phyloP scores from a whole-genome alignment of 2,329 filamentous ascomycete species.

The Colletotrichum ledebouriae region DNA sequence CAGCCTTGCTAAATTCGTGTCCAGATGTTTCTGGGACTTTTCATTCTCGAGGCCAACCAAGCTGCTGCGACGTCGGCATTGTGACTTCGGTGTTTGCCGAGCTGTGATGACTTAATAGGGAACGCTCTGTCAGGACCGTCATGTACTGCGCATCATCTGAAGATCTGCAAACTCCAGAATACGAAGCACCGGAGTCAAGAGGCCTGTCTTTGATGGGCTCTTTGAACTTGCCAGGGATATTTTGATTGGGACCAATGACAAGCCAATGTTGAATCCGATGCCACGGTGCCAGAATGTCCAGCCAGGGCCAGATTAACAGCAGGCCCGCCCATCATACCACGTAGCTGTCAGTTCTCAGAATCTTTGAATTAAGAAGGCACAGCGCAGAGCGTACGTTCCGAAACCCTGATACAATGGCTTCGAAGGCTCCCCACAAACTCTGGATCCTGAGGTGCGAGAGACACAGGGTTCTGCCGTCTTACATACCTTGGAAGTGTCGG shows the following conservation, averaged over 20 bases:
- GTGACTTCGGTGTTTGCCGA: too few species aligned
- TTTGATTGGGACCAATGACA: constrained; percentile 19
- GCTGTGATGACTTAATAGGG: too few species aligned
- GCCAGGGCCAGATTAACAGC: constrained; percentile 10
- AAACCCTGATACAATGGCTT: constrained; percentile 13
- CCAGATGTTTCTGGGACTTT: neutral
- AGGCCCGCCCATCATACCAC: constrained; percentile 20
- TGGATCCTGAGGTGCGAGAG: neutral
- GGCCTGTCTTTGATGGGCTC: neutral
- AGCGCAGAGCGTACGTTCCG: constrained; percentile 14
- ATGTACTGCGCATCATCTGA: neutral
- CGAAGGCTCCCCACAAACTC: constrained; percentile 9
- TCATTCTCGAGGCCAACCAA: constrained; percentile 5
- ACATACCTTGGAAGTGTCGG: neutral
- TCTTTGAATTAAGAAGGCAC: constrained; percentile 8
- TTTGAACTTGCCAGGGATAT: neutral
- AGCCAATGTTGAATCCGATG: constrained; percentile 15
- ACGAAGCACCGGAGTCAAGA: neutral
- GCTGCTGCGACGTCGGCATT: too few species aligned
- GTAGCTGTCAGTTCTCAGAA: constrained; percentile 37
- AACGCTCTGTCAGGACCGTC: too few species aligned
- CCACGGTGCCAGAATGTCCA: constrained; percentile 13
- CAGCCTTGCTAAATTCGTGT: neutral
- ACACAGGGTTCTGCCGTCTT: constrained; percentile 4
- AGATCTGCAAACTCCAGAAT: neutral